Conservation (phyloP, 208 protist genomes). For the Strigomonas galati region DNA sequence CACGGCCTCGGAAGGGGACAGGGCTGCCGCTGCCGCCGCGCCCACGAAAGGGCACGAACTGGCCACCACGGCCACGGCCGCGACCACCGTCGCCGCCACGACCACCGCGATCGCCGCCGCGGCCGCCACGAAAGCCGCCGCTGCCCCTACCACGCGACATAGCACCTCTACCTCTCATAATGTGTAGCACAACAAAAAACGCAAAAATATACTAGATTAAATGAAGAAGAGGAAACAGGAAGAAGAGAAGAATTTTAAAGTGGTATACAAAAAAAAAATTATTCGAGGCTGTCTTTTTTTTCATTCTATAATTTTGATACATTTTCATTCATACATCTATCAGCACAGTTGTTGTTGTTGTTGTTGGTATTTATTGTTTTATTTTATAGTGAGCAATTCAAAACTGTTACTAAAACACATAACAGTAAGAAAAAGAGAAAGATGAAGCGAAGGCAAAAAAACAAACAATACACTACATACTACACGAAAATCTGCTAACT, state of each 20-base stretch:
- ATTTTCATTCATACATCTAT: neutral
- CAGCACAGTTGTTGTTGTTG: slow-evolving; percentile 1
- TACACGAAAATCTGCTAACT: neutral
- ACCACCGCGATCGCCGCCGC: slow-evolving; percentile 8
- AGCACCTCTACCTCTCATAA: slow-evolving; percentile 7
- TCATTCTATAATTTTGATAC: neutral
- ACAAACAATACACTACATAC: slow-evolving; percentile 19
- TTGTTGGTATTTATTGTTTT: neutral
- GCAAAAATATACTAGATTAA: neutral
- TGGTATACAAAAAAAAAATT: neutral
- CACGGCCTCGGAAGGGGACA: neutral
- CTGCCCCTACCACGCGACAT: slow-evolving; percentile 29
- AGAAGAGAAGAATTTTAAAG: neutral
- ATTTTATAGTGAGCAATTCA: too few species aligned
- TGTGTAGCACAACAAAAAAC: neutral
- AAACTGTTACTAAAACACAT: neutral
- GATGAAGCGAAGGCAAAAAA: slow-evolving; percentile 6
- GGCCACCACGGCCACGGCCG: neutral
- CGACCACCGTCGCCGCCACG: neutral
- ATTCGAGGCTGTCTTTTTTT: neutral
- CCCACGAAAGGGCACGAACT: neutral
- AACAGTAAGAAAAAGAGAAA: neutral
- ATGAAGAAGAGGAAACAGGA: slow-evolving; percentile 2
- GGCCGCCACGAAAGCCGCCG: slow-evolving; percentile 17
- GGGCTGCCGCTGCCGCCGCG: slow-evolving; percentile 1